Evolutionary conservation across 495 filamentous ascomycete species (phyloP), one percentile per base, ranked within the genome.

Genomic region (Hyaloscypha bicolor): DNA sequence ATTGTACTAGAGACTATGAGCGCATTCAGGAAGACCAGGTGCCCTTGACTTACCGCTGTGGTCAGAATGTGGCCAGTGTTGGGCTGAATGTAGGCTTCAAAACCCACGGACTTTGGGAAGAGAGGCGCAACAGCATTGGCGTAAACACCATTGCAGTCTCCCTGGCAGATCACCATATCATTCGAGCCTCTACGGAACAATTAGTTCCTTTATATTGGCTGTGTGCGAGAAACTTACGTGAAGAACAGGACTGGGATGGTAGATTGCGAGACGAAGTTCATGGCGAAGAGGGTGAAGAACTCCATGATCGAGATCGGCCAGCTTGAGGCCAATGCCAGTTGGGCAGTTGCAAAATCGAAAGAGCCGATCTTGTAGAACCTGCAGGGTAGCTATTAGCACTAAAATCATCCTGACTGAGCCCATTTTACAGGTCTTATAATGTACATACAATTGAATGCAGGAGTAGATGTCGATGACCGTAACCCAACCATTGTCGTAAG

Each of bases 31-130:
- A 19, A 48, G 42, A 19, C 11, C 9, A 48, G 42, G 16, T 48
- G 25, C 2, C 25, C 51, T 53, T 21, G 51, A 25, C 51, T 53
- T 53, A 53, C 51, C 3, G 29, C 55, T 25, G 55, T 25, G 16
- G 21, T 57, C 55, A 57, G 30, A 31, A 57, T 32, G 29, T 57
- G 55, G 22, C 55, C 55, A 31, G 55, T 57, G 30, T 32, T 32
- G 29, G 55, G 55, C 8, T 32, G 55, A 6, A 57, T 57, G 29
- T 29, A 29, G 25, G 55, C 55, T 22, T 59, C 29, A 35, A 59
- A 21, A 21, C 56, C n/a, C 25, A 31, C 55, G 16, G 55, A 32
- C n/a, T 25, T 32, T 2, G n/a, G 55, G 29, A 57, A 57, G 21
- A 57, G 12, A 19, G 9, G 22, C 19, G 11, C 21, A 5, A 30